Evolutionary conservation across 1,139 yeast species (phyloP).

Genomic region (Hyphopichia wangnamkhiaoensis): DNA sequence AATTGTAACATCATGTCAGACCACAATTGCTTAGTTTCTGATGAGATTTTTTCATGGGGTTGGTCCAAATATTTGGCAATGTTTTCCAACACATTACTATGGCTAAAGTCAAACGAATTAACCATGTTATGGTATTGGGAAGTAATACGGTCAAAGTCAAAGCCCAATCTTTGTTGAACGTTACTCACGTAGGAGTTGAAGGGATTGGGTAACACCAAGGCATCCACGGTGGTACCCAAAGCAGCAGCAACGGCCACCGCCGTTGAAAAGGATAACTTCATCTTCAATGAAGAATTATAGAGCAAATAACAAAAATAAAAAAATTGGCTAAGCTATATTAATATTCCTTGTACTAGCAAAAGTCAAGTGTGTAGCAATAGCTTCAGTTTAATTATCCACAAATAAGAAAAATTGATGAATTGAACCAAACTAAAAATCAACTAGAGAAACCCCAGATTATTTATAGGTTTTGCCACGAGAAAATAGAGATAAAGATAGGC

Average conservation of each 20-base stretch:
- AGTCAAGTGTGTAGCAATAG: no score
- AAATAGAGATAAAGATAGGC: no score
- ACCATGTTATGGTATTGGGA: constrained; percentile 16
- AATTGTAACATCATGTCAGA: constrained; percentile 57
- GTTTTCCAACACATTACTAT: constrained; percentile 25
- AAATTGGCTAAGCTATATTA: no score
- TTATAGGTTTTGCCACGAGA: no score
- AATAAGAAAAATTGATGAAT: no score
- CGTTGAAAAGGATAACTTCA: constrained; percentile 30
- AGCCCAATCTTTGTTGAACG: constrained; percentile 29
- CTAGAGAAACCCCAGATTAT: no score
- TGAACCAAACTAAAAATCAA: no score
- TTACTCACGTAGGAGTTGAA: constrained; percentile 17
- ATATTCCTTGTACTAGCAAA: no score
- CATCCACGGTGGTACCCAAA: constrained; percentile 24
- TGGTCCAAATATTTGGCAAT: constrained; percentile 45
- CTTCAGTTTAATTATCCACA: no score
- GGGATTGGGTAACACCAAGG: constrained; percentile 33
- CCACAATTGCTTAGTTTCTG: constrained; percentile 57
- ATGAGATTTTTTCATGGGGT: constrained; percentile 47
- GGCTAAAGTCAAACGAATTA: constrained; percentile 18
- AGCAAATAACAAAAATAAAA: neutral
- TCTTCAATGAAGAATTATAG: constrained; percentile 10
- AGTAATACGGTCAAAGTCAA: constrained; percentile 15
- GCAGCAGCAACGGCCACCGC: constrained; percentile 25